Percentiles rank a stretch among this genome's conserved stretches.
These are phyloP conservation scores for Scleromitrula shiraiana DNA, from an alignment of 2,329 filamentous ascomycete genomes.

Conservation along the genomic window DNA sequence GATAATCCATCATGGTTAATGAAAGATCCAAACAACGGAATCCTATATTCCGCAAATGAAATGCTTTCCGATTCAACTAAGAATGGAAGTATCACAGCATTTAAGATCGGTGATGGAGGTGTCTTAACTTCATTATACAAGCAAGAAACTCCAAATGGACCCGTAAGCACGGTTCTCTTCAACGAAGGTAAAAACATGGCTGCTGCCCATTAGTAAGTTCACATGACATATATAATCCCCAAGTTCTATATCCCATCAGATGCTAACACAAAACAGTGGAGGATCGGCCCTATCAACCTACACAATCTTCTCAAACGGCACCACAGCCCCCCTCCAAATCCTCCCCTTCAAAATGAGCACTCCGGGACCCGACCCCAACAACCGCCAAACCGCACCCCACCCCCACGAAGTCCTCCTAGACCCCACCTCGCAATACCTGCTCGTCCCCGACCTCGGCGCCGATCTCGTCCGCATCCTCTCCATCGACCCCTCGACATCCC, in stretches of 20 bases:
- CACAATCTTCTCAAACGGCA: background rate
- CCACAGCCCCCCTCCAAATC: constrained; percentile 29
- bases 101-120: constrained; percentile 32
- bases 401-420: constrained; percentile 46
- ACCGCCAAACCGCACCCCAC: constrained; percentile 39
- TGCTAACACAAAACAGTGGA: constrained; percentile 12
- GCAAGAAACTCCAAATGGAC: constrained; percentile 33
- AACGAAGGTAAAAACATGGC: constrained; percentile 34
- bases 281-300: constrained; percentile 15
- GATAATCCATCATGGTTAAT: constrained; percentile 24
- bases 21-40: constrained; percentile 17
- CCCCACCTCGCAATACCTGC: constrained; percentile 40
- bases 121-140: constrained; percentile 33
- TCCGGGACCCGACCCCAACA: constrained; percentile 30
- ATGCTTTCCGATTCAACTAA: background rate
- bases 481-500: constrained; percentile 32
- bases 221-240: background rate
- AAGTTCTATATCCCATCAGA: background rate
- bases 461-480: constrained; percentile 42
- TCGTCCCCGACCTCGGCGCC: constrained; percentile 45
- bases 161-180: constrained; percentile 34
- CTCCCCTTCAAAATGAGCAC: constrained; percentile 34
- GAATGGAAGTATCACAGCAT: constrained; percentile 19
- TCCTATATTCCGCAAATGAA: constrained; percentile 26
- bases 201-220: constrained; percentile 27